Base-by-base conservation (phyloP, 495 filamentous ascomycete genomes). In the Daldinia loculata region DNA sequence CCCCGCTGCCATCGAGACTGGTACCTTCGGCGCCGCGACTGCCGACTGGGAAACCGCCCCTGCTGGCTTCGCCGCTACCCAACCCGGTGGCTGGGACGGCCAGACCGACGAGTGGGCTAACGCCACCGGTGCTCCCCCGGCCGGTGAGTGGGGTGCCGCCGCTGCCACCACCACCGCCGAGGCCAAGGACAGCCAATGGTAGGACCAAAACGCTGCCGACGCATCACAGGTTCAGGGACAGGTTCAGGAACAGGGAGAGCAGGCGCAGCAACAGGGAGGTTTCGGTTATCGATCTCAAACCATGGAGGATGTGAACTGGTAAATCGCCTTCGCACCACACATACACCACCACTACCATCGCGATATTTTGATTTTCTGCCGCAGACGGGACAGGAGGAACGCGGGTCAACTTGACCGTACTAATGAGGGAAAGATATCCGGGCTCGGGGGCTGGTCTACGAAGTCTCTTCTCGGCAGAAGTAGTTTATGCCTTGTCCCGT, bases 401-500 rank as follows among this genome's bases (percentile, higher is more conserved):
- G 75, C 60, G 78, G 79, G 80, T 81, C 69, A 80, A 83, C 87
- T 86, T 89, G 84, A 87, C 81, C 82, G 89, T 88, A 88, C 93
- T 95, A 84, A 97, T 90, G 93, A 97, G 92, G 93, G 93, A 97
- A 97, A 97, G 93, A 97, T 92, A 95, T 88, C 84, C 81, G 75
- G 73, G 50, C 17, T 30, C 26, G 26, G 27, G 50, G 26, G 24
- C 14, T 53, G 50, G 50, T 30, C 27, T 53, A 30, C 50, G 24
- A 30, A 14, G 50, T 53, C 59, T 19, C 12, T 17, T 11, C 22
- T 57, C 70, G 50, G 62, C 51, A 64, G 55, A 68, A 48, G 17
- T 48, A 8, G 43, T 4, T 24, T 48, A 48, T 24, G 8, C 43
- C 43, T 59, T 64, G 82, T 85, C 81, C 45, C 66, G 63, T 72